Evolutionary conservation across 805 yeast species (phyloP).

Genomic region (Sugiyamaella valdiviana): DNA sequence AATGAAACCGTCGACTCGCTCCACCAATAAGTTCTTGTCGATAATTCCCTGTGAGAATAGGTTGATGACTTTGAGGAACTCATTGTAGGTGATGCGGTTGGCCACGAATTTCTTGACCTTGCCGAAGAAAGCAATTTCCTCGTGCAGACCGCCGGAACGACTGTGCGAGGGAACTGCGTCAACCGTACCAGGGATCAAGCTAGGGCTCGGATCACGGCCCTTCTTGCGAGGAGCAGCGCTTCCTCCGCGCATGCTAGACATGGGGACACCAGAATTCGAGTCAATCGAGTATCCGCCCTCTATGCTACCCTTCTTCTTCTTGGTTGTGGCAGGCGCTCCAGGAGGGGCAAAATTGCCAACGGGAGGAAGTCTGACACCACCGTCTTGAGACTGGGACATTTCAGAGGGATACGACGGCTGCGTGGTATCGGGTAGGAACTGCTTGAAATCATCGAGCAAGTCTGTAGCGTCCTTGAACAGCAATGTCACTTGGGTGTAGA

Average conservation of each 20-base stretch:
- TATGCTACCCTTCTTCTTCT: slow-evolving; percentile 22
- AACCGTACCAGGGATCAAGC: slow-evolving; percentile 77
- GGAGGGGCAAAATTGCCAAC: slow-evolving; percentile 84
- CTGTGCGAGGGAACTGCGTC: slow-evolving; percentile 61
- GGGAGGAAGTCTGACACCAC: slow-evolving; percentile 63
- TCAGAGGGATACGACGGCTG: slow-evolving; percentile 28
- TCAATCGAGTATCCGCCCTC: slow-evolving; percentile 8
- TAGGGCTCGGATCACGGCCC: slow-evolving; percentile 41
- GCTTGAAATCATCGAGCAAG: slow-evolving; percentile 86
- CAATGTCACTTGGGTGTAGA: slow-evolving; percentile 84
- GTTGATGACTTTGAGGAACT: slow-evolving; percentile 82
- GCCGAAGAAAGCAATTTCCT: slow-evolving; percentile 87
- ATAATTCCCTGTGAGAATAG: slow-evolving; percentile 86
- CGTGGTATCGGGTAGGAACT: slow-evolving; percentile 84
- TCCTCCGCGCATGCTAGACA: slow-evolving; percentile 21
- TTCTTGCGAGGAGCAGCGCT: slow-evolving; percentile 6
- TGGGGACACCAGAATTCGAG: slow-evolving; percentile 11
- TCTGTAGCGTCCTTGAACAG: slow-evolving; percentile 93
- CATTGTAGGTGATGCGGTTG: slow-evolving; percentile 84
- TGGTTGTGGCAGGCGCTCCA: slow-evolving; percentile 1
- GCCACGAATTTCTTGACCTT: slow-evolving; percentile 83
- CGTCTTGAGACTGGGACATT: slow-evolving; percentile 13
- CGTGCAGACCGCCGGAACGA: slow-evolving; percentile 55
- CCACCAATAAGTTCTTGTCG: slow-evolving; percentile 74
- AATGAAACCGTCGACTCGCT: slow-evolving; percentile 75